Base-by-base conservation (phyloP, 129 eudicot species). In the Helichrysum umbraculigerum region DNA sequence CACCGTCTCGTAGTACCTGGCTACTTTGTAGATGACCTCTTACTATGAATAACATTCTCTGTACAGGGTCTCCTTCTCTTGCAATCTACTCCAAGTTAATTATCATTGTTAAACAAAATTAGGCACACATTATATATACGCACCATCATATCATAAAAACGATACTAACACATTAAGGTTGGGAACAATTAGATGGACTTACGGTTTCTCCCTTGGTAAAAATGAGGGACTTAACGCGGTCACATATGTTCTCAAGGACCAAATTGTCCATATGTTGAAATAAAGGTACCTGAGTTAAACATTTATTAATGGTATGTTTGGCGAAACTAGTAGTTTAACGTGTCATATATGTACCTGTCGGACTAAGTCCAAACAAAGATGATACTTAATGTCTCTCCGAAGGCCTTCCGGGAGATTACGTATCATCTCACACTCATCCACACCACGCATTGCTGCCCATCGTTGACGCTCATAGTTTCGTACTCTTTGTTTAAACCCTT, bases 401-500 rank as follows among this genome's bases (percentile, higher is more conserved):
- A 95, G 96, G 6, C 99, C 94, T 81, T 95, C 99, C 0, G 99
- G 99, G 35, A 95, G 95, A 73, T 95, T 95, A 7, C 90, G 78
- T 11, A 90, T 91, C 97, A 95, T 95, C 81, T 95, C 99, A 76
- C 95, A 91, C 78, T 95, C 99, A 58, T 95, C 97, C 0, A 95
- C 99, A n/a, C 99, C 99, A 17, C 99, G 94, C 99, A 89, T 95
- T 39, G 99, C 99, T 0, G 99, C 97, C 99, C 99, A 95, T 1
- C 96, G 83, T 71, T 95, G 99, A n/a, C 99, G 80, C 85, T 95
- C 96, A 73, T 91, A 91, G 83, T 91, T 91, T 54, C 99, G 74
- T 44, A 91, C 97, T 65, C 99, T 88, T 79, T 91, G 97, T 77
- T 83, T 76, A 63, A 89, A 86, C 12, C 72, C 76, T 7, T 68